Conservation (phyloP, 2,329 filamentous ascomycete species). For the Achaetomium macrosporum region DNA sequence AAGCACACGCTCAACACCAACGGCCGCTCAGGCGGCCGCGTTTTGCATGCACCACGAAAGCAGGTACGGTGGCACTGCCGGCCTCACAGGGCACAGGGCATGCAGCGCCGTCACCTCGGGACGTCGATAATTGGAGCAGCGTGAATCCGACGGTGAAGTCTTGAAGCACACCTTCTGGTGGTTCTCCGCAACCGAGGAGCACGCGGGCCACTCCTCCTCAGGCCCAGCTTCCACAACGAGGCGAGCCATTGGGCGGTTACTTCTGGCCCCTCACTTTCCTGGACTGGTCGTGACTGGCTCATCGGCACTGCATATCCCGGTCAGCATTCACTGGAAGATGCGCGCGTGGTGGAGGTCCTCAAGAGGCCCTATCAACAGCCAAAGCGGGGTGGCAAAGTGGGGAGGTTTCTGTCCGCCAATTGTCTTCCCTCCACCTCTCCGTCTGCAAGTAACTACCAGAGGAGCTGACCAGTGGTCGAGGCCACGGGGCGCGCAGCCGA, state of each 20-base stretch:
- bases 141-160: not conserved
- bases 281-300: not conserved
- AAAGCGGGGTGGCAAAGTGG: too few relatives aligned
- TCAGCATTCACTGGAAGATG: too few relatives aligned
- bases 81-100: slow-evolving; percentile 7
- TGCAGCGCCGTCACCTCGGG: slow-evolving; percentile 8
- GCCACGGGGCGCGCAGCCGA: not conserved
- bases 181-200: not conserved
- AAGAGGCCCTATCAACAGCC: too few relatives aligned
- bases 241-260: not conserved
- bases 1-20: not conserved
- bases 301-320: too few relatives aligned
- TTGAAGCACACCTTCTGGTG: not conserved
- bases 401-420: too few relatives aligned
- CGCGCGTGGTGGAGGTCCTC: too few relatives aligned
- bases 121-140: slow-evolving; percentile 6
- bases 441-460: not conserved
- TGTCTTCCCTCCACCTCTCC: not conserved
- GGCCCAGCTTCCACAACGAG: not conserved
- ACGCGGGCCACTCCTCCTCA: not conserved
- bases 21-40: not conserved
- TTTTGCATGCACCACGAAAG: slow-evolving; percentile 1
- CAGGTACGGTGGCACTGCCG: slow-evolving; percentile 10
- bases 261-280: not conserved
- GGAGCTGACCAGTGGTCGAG: not conserved